phyloP scores from a whole-genome alignment of 805 yeast species.

The Candida suzukii region DNA sequence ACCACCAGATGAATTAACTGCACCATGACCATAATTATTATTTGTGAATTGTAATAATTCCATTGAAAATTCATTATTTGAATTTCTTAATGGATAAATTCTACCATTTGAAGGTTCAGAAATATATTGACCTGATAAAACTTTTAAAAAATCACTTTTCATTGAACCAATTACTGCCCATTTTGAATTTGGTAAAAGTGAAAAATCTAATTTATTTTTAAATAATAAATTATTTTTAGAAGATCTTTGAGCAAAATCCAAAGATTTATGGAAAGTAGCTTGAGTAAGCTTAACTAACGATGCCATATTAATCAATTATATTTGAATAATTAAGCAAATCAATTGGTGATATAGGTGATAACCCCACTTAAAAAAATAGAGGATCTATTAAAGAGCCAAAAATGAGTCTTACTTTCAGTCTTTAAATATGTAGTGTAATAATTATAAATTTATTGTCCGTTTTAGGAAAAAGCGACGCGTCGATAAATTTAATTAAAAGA shows the following conservation, averaged over 20 bases:
- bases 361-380: too few species aligned
- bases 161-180: slow-evolving; percentile 52
- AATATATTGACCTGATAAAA: slow-evolving; percentile 48
- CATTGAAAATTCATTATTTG: slow-evolving; percentile 36
- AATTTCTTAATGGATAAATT: slow-evolving; percentile 42
- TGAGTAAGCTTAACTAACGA: slow-evolving; percentile 5
- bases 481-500: too few species aligned
- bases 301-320: too few species aligned
- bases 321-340: too few species aligned
- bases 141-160: slow-evolving; percentile 47
- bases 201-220: slow-evolving; percentile 32
- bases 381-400: too few species aligned
- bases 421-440: too few species aligned
- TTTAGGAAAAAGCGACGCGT: too few species aligned
- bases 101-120: slow-evolving; percentile 48
- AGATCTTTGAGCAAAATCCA: not conserved
- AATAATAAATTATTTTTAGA: slow-evolving; percentile 23
- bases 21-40: slow-evolving; percentile 28
- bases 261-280: slow-evolving; percentile 8
- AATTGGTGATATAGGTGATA: too few species aligned
- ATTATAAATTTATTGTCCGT: too few species aligned
- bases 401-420: too few species aligned
- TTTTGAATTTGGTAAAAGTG: slow-evolving; percentile 30
- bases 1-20: slow-evolving; percentile 32
- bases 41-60: slow-evolving; percentile 31